Conservation (phyloP, 1,284 basidiomycete species). For the Sporisorium scitamineum region DNA sequence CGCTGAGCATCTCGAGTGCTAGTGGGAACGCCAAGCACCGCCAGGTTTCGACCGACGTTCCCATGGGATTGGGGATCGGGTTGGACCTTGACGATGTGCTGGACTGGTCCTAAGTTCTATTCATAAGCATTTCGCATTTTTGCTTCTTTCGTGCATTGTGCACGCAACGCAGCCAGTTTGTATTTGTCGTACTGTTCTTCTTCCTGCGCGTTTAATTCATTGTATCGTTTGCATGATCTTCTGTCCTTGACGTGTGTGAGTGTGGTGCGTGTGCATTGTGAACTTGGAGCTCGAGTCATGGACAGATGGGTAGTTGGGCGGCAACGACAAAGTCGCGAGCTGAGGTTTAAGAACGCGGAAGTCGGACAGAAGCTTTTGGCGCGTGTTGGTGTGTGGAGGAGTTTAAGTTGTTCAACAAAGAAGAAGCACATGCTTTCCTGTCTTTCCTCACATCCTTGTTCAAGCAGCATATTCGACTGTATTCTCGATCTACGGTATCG, state of each 20-base stretch:
- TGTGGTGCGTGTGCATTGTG: neutral
- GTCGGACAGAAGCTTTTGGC: constrained; percentile 21
- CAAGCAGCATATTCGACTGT: neutral
- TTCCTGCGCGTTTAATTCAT: constrained; percentile 1
- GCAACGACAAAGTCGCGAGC: neutral
- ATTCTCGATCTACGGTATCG: too few species aligned
- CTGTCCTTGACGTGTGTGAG: neutral
- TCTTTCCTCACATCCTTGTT: neutral
- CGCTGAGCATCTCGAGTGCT: constrained; percentile 27
- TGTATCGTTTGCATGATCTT: neutral
- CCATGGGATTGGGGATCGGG: constrained; percentile 49
- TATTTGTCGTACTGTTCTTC: neutral
- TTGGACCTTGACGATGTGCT: constrained; percentile 53
- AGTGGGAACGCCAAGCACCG: constrained; percentile 30
- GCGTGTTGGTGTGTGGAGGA: constrained; percentile 3
- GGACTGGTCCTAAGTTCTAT: constrained; percentile 35
- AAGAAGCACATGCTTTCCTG: neutral
- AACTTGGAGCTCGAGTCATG: too few species aligned
- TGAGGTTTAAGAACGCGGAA: constrained; percentile 7
- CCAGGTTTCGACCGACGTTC: constrained; percentile 43
- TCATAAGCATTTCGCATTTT: neutral
- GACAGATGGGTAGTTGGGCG: too few species aligned
- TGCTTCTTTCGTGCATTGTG: neutral
- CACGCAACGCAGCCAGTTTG: neutral
- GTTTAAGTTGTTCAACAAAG: neutral